Conservation (phyloP, 2,329 filamentous ascomycete species). For the Periconia macrospinosa region DNA sequence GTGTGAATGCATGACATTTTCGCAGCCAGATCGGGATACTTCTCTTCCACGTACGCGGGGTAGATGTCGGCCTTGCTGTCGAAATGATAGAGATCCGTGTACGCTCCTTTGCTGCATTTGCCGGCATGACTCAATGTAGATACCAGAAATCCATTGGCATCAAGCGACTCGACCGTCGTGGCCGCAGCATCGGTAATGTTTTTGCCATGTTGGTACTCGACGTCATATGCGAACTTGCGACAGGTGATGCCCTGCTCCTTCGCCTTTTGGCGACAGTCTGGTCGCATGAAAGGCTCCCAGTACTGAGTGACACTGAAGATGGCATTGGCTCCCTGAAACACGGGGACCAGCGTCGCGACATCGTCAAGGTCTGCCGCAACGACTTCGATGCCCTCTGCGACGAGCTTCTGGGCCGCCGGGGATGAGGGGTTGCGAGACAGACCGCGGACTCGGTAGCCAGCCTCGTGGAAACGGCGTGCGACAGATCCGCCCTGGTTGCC, state of each 20-base stretch:
- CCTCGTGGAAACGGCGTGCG: conserved; percentile 41
- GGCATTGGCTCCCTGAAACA: conserved; percentile 41
- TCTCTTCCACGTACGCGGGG: conserved; percentile 21
- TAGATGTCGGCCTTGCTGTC: conserved; percentile 24
- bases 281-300: conserved; percentile 23
- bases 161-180: conserved; percentile 18
- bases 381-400: conserved; percentile 40
- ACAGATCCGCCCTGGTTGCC: conserved; percentile 30
- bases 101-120: conserved; percentile 26
- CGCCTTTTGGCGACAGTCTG: conserved; percentile 17
- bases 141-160: conserved; percentile 17
- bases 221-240: conserved; percentile 23
- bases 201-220: conserved; percentile 28
- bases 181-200: conserved; percentile 31
- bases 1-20: conserved; percentile 25
- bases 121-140: conserved; percentile 23
- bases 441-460: conserved; percentile 54
- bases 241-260: conserved; percentile 16
- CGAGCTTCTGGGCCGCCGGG: conserved; percentile 21
- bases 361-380: conserved; percentile 40
- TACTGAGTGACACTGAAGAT: conserved; percentile 46
- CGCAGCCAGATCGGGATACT: conserved; percentile 16
- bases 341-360: conserved; percentile 30
- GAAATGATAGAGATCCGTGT: conserved; percentile 27
- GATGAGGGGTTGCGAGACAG: conserved; percentile 44